Evolutionary conservation across 148 eudicot species (phyloP).

Genomic region (Polygonum aviculare): DNA sequence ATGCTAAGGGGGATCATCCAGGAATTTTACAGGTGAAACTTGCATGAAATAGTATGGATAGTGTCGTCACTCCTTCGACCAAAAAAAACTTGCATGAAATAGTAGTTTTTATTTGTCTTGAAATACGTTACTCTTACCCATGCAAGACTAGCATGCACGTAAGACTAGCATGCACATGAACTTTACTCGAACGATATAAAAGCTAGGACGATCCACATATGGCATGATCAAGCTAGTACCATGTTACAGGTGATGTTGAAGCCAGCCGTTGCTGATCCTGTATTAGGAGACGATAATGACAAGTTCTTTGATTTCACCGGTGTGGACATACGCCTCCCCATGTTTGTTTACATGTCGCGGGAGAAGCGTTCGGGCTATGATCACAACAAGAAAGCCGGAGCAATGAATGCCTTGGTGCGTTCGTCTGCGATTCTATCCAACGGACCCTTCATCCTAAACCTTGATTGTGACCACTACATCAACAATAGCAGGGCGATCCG

Average conservation of each 20-base stretch:
- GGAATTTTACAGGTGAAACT: slow-evolving; percentile 58
- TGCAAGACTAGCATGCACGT: no score
- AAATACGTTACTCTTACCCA: no score
- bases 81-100: no score
- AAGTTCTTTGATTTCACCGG: slow-evolving; percentile 57
- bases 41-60: no score
- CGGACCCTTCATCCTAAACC: slow-evolving; percentile 86
- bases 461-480: slow-evolving; percentile 87
- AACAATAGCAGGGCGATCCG: slow-evolving; percentile 65
- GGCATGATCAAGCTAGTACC: not conserved
- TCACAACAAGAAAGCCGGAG: slow-evolving; percentile 80
- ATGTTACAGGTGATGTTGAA: slow-evolving; percentile 71
- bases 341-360: slow-evolving; percentile 81
- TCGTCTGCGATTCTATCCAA: slow-evolving; percentile 79
- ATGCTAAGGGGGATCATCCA: slow-evolving; percentile 82
- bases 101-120: no score
- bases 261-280: slow-evolving; percentile 61
- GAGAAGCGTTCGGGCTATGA: slow-evolving; percentile 73
- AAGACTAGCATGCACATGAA: no score
- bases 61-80: no score
- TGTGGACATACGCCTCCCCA: slow-evolving; percentile 70
- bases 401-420: slow-evolving; percentile 73
- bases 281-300: slow-evolving; percentile 43
- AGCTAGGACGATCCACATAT: not conserved
- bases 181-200: no score